A percentile compares a stretch with the other conserved stretches of the same genome.
Evolutionary conservation across 495 filamentous ascomycete genomes (phyloP).

Genomic region (Penicillium ucsense): DNA sequence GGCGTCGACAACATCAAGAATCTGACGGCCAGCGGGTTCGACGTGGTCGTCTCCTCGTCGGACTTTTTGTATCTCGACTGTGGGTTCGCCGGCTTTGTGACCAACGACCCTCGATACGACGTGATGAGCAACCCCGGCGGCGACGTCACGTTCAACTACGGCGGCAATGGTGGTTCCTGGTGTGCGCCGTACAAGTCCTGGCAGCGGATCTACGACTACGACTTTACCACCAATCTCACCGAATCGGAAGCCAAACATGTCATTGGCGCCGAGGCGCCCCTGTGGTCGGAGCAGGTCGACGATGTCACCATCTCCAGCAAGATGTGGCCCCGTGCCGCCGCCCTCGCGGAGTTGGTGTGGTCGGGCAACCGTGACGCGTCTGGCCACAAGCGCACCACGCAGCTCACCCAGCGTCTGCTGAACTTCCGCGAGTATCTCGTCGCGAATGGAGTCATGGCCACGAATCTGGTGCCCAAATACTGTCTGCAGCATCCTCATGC

Average conservation of each 20-base stretch:
- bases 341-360: constrained; percentile 45
- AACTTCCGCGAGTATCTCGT: constrained; percentile 51
- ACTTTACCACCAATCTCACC: constrained; percentile 44
- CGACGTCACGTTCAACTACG: constrained; percentile 43
- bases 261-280: constrained; percentile 39
- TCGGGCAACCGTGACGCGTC: constrained; percentile 40
- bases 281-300: constrained; percentile 49
- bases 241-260: constrained; percentile 32
- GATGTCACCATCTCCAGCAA: constrained; percentile 36
- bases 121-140: constrained; percentile 37
- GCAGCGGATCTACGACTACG: constrained; percentile 53
- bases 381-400: constrained; percentile 40
- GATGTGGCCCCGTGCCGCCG: constrained; percentile 48
- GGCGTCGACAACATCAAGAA: constrained; percentile 42
- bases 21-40: constrained; percentile 41
- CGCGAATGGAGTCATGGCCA: constrained; percentile 41
- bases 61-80: constrained; percentile 51
- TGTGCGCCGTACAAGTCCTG: constrained; percentile 52
- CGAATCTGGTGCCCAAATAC: constrained; percentile 42
- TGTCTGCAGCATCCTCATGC: constrained; percentile 47
- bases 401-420: constrained; percentile 44
- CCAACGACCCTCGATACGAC: constrained; percentile 46
- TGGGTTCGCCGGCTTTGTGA: constrained; percentile 43
- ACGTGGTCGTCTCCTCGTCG: constrained; percentile 43
- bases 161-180: constrained; percentile 45